Percentiles rank a stretch among this genome's conserved stretches.
Conservation (phyloP, 2,329 filamentous ascomycete species). For the Fusarium zealandicum region DNA sequence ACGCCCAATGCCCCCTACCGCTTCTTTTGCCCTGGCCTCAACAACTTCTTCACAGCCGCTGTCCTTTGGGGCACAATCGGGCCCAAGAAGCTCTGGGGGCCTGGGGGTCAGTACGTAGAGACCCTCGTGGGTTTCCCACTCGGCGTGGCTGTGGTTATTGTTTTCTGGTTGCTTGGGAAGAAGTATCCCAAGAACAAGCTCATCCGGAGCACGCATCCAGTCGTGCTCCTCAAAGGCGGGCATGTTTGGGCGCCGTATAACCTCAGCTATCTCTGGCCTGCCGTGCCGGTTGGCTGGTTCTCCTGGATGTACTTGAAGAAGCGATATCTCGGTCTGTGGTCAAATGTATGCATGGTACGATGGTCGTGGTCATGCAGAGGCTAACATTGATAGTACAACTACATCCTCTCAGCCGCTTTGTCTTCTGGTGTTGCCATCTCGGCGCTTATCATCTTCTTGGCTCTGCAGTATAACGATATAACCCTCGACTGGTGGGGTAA, state of each 20-base stretch:
- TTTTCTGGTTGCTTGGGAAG: constrained; percentile 48
- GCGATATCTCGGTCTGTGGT: constrained; percentile 57
- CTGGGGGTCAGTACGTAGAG: constrained; percentile 46
- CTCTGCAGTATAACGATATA: constrained; percentile 50
- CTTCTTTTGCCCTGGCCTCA: constrained; percentile 49
- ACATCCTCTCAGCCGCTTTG: constrained; percentile 56
- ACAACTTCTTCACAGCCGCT: constrained; percentile 50
- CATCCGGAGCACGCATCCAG: constrained; percentile 52
- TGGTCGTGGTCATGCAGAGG: neutral
- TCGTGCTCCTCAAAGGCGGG: constrained; percentile 51
- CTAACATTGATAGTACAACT: constrained; percentile 51
- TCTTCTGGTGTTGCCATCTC: constrained; percentile 55
- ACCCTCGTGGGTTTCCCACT: constrained; percentile 50
- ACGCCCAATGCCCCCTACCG: constrained; percentile 46
- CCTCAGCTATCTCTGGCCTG: constrained; percentile 54
- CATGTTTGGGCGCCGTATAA: constrained; percentile 55
- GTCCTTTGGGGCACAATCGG: constrained; percentile 53
- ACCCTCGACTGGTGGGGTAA: constrained; percentile 58
- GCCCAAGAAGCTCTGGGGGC: constrained; percentile 48
- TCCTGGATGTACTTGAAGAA: constrained; percentile 57
- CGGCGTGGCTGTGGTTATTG: constrained; percentile 47
- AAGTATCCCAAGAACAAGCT: constrained; percentile 43
- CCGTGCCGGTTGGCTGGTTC: constrained; percentile 55
- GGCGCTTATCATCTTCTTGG: constrained; percentile 58
- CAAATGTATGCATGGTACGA: constrained; percentile 45